Percentiles rank a stretch among this genome's conserved stretches.
Conservation (phyloP, 2,329 filamentous ascomycete genomes). For the Verticillium nubilum region DNA sequence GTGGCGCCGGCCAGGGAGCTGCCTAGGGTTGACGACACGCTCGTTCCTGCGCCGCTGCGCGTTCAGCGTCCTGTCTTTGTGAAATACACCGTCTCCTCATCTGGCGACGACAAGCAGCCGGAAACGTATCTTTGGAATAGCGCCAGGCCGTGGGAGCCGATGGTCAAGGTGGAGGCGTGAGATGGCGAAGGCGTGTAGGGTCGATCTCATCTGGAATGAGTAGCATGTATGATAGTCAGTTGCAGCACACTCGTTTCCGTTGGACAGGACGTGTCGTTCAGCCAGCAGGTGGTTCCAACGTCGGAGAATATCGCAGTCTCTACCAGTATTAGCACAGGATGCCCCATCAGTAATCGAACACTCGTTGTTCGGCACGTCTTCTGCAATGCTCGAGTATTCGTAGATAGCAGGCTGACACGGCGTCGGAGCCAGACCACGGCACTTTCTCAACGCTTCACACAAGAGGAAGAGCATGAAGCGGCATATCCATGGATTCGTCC, state of each 20-base stretch:
- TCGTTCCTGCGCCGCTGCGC: not conserved
- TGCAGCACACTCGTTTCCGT: not conserved
- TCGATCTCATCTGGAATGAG: not conserved
- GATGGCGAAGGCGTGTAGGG: not conserved
- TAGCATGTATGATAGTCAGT: not conserved
- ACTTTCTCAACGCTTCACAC: not conserved
- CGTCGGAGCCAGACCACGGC: not conserved
- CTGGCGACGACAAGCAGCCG: slow-evolving; percentile 21
- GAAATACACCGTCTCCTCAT: slow-evolving; percentile 22
- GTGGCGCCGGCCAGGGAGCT: slow-evolving; percentile 1
- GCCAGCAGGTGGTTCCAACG: not conserved
- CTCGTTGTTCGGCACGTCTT: not conserved
- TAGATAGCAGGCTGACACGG: not conserved
- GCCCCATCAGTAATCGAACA: not conserved
- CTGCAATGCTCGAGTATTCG: not conserved
- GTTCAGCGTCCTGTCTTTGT: slow-evolving; percentile 25
- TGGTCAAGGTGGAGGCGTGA: slow-evolving; percentile 32
- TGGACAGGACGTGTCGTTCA: not conserved
- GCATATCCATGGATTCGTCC: slow-evolving; percentile 27
- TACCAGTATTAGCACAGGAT: not conserved
- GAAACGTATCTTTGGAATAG: slow-evolving; percentile 36
- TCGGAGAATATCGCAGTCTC: not conserved
- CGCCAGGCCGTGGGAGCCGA: slow-evolving; percentile 34
- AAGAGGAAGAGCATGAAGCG: not conserved
- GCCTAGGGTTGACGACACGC: not conserved